Evolutionary conservation across 306 rosid species (phyloP), one percentile per base, ranked within the genome.

Genomic region (Dryas alaskensis): DNA sequence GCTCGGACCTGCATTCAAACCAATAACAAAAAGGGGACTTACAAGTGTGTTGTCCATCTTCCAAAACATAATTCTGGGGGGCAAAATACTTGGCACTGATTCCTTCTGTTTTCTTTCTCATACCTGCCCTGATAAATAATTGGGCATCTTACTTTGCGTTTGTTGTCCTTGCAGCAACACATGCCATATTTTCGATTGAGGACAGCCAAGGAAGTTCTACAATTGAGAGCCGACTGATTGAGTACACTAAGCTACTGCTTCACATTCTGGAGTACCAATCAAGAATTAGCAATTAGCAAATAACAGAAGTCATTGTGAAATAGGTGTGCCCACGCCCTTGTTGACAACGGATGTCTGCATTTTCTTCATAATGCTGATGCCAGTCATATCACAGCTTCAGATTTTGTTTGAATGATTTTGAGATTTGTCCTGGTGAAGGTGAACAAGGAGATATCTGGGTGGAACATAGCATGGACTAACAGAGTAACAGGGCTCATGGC

Each of bases 171-270:
- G 78, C 82, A 95, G 99, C 87, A 72, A 68, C 86, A 95, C 81
- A 95, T 92, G 97, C 88, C 99, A 65, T 92, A 95, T 86, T 92
- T 95, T 72, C 90, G 97, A 73, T 86, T n/a, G 49, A 79, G 99
- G 69, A 92, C 96, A 44, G 98, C 92, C 0, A 95, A 88, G 87
- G 99, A 95, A 78, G 78, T 95, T 64, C 83, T 92, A 76, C 87
- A 76, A 81, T 69, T 90, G 85, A 86, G 80, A 88, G 99, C 99
- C 2, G 90, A 95, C 67, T 95, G 87, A 87, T 82, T 48, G 48
- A 71, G 75, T n/a, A 19, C 48, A 60, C 40, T 37, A 72, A 27
- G 67, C 27, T 37, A 75, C n/a, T 54, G 47, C 39, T 45, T 53
- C 63, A 37, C 51, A 43, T 61, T 17, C 40, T 4, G 60, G 31